phyloP scores from a whole-genome alignment of 768 basidiomycete species.

The Dioszegia crocea region DNA sequence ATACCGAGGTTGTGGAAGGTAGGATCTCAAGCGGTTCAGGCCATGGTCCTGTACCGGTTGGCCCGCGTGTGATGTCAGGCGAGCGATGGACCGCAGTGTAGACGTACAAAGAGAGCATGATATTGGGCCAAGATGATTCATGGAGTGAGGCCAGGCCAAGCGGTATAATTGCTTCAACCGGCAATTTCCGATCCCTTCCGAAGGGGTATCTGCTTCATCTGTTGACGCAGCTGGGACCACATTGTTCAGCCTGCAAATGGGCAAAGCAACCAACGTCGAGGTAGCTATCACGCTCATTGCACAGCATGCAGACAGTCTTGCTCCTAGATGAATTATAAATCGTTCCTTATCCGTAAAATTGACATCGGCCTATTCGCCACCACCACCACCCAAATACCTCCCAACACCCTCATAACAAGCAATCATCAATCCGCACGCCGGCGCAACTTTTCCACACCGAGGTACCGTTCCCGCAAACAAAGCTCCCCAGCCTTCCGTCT shows the following conservation, averaged over 20 bases:
- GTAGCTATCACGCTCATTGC: no score
- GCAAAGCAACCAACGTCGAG: no score
- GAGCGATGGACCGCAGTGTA: no score
- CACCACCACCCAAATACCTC: conserved; percentile 36
- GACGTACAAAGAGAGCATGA: no score
- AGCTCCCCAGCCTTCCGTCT: conserved; percentile 70
- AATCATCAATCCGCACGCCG: conserved; percentile 98
- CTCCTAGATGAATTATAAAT: no score
- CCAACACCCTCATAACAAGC: conserved; percentile 76
- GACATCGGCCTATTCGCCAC: conserved; percentile 4
- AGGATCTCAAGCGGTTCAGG: background rate
- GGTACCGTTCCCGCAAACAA: conserved; percentile 81
- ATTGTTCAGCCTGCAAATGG: no score
- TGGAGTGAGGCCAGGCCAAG: background rate
- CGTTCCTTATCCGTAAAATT: no score
- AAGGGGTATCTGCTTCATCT: background rate
- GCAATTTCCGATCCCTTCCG: conserved; percentile 7
- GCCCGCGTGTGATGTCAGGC: no score
- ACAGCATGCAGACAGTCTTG: no score
- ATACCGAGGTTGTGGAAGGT: background rate
- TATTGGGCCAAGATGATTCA: no score
- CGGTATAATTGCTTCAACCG: background rate
- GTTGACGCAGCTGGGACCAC: no score
- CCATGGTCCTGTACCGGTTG: no score
- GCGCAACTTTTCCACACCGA: conserved; percentile 89